Base-by-base conservation (phyloP, 1,139 yeast species). In the Geotrichum cucujoidarum region DNA sequence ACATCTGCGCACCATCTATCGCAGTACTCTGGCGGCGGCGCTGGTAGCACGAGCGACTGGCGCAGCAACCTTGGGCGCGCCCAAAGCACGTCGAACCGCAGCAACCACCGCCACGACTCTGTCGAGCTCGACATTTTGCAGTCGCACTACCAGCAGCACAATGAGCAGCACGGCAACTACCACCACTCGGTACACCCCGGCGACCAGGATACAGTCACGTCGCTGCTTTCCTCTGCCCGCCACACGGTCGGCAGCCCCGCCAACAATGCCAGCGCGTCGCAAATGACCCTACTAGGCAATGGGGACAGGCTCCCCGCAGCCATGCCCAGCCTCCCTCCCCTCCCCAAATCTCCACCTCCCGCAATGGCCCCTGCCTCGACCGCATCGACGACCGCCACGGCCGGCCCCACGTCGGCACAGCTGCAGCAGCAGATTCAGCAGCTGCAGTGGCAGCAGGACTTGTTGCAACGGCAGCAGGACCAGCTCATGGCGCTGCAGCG, bases 391-490 rank as follows among this genome's bases (percentile, higher is more conserved):
- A n/a, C n/a, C 17, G 36, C 24, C 10, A 11, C 20, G 10, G 25
- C 25, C 16, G 43, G 34, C 33, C 22, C 7, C 35, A 8, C 22
- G 8, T 37, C 22, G 20, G 39, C 36, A 4, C 49, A 40, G 11
- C 37, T 47, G 8, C 49, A 47, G 22, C 49, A 47, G 30, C 46
- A 47, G 31, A 47, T 47, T 33, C 45, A 41, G 40, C 49, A 47
- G 2, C 34, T 47, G 27, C 46, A 41, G 25, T 47, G 49, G 49
- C 49, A 47, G 27, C 49, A 47, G 21, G 49, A 47, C 16, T 16
- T 47, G 30, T 33, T 47, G 20, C 49, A 47, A 21, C 49, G 34
- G 18, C 49, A 47, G 25, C 49, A 47, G 29, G 17, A 29, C 25
- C 45, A 41, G 37, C 42, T 41, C 35, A 45, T 40, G 31, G 25